Conservation (phyloP, 306 rosid genomes). For the Rosa multiflora region DNA sequence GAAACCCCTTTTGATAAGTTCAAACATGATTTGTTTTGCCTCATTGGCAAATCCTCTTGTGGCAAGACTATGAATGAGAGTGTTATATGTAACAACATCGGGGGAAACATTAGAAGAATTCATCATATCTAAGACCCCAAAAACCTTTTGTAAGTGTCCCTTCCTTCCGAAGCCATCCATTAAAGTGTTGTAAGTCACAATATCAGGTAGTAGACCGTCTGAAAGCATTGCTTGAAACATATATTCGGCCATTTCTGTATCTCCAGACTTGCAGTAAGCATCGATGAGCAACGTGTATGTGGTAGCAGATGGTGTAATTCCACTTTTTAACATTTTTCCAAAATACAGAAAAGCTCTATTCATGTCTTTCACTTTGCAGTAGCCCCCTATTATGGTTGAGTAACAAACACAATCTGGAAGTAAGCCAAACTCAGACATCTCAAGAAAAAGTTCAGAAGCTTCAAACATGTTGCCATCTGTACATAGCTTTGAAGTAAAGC, state of each 20-base stretch:
- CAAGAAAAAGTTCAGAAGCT: slow-evolving; percentile 32
- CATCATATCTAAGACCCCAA: slow-evolving; percentile 31
- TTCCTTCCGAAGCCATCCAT: slow-evolving; percentile 42
- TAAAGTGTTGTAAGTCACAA: slow-evolving; percentile 34
- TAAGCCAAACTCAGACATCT: slow-evolving; percentile 34
- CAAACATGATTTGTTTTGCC: slow-evolving; percentile 36
- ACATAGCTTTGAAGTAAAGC: slow-evolving; percentile 35
- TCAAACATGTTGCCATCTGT: slow-evolving; percentile 26
- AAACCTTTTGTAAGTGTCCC: slow-evolving; percentile 37
- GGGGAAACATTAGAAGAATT: slow-evolving; percentile 30
- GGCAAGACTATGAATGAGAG: slow-evolving; percentile 39
- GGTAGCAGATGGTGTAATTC: slow-evolving; percentile 33
- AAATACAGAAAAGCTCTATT: slow-evolving; percentile 24
- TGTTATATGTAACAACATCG: slow-evolving; percentile 41
- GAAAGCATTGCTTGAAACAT: slow-evolving; percentile 26
- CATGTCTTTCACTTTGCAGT: slow-evolving; percentile 28
- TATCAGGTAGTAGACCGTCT: slow-evolving; percentile 35
- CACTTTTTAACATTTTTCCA: slow-evolving; percentile 37
- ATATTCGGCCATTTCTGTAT: slow-evolving; percentile 38
- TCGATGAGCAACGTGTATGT: slow-evolving; percentile 32
- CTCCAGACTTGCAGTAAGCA: slow-evolving; percentile 28
- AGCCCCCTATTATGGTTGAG: slow-evolving; percentile 36
- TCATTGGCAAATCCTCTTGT: slow-evolving; percentile 33
- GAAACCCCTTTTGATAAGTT: slow-evolving; percentile 39
- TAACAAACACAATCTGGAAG: slow-evolving; percentile 35